Percentiles rank a stretch among this genome's conserved stretches.
These are phyloP conservation scores for Populus hybrid DNA, from an alignment of 441 rosid species.

Conservation along the genomic window DNA sequence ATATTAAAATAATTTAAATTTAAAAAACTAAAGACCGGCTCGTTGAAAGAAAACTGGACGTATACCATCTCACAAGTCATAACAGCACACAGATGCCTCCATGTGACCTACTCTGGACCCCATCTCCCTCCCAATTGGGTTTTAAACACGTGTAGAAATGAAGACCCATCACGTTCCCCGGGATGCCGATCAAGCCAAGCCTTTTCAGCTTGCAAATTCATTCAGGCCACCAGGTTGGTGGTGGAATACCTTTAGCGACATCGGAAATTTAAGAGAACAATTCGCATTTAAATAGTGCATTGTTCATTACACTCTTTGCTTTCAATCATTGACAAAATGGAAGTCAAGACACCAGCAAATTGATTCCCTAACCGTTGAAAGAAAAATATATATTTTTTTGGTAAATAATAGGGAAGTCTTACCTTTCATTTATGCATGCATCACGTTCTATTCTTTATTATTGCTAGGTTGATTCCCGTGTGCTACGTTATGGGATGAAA, in stretches of 20 bases:
- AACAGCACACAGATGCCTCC: background rate
- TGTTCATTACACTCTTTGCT: too few species aligned
- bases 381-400: background rate
- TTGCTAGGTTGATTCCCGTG: too few species aligned
- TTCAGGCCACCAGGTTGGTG: background rate
- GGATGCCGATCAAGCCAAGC: background rate
- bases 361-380: conserved; percentile 16
- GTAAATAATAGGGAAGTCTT: conserved; percentile 4
- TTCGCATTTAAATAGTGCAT: background rate
- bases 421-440: background rate
- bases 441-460: background rate
- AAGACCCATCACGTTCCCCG: conserved; percentile 2
- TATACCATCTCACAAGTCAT: background rate
- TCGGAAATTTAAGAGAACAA: background rate
- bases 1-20: too few species aligned
- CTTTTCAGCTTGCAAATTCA: background rate
- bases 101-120: conserved; percentile 8
- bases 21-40: background rate
- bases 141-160: conserved; percentile 19
- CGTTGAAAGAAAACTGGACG: background rate
- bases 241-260: background rate
- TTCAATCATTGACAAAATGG: conserved; percentile 16
- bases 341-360: conserved; percentile 16
- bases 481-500: background rate
- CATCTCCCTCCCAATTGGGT: background rate